Percentiles rank a stretch among this genome's conserved stretches.
These are phyloP conservation scores for Mucor velutinosus DNA, from an alignment of 371 early-diverging fungal species.

Conservation along the genomic window DNA sequence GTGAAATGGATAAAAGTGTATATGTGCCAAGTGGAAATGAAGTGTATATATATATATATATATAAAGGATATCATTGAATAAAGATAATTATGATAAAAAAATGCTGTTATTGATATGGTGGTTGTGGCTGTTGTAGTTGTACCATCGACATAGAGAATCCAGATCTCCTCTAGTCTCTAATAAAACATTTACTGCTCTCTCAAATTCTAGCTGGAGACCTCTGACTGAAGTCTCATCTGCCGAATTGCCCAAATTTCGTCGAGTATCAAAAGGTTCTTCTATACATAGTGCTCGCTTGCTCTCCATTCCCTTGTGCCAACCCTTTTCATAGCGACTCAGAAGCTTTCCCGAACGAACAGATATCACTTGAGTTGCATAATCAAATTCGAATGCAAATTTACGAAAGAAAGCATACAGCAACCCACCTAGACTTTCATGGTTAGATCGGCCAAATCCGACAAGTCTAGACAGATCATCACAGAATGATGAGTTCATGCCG, in stretches of 20 bases:
- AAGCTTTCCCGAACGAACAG: conserved; percentile 77
- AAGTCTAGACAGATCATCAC: conserved; percentile 62
- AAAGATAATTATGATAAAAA: background rate
- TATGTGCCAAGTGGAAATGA: background rate
- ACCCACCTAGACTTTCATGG: conserved; percentile 74
- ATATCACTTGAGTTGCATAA: conserved; percentile 78
- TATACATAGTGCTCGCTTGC: conserved; percentile 69
- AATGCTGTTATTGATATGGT: background rate
- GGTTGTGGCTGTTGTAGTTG: background rate
- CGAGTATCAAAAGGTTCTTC: conserved; percentile 88
- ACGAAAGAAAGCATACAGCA: conserved; percentile 88
- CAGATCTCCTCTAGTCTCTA: conserved; percentile 13
- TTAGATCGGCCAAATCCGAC: conserved; percentile 71
- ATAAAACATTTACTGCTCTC: conserved; percentile 60
- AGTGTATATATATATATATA: background rate
- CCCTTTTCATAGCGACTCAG: conserved; percentile 80
- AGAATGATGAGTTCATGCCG: conserved; percentile 56
- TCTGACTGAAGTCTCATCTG: conserved; percentile 73
- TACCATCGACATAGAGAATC: conserved; percentile 1
- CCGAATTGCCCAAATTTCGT: conserved; percentile 89
- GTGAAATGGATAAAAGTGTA: background rate
- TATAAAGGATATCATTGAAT: background rate
- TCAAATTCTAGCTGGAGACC: conserved; percentile 80
- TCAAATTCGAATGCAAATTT: conserved; percentile 80
- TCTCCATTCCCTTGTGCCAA: conserved; percentile 60